Evolutionary conservation across 371 early-diverging fungal species (phyloP).

Genomic region (Chytridium lagenaria): DNA sequence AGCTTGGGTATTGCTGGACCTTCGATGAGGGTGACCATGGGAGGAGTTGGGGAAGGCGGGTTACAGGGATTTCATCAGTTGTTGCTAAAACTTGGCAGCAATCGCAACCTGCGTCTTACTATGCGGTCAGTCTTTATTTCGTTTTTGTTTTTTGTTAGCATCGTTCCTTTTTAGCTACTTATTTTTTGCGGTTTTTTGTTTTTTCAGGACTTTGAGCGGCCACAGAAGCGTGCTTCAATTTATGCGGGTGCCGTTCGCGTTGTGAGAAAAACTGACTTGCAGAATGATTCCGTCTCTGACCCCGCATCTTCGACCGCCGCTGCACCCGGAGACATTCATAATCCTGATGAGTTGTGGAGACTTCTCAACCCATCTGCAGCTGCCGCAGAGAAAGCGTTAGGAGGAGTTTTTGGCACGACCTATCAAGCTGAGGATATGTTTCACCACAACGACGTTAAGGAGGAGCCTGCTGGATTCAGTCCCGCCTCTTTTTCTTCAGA

Average conservation of each 20-base stretch:
- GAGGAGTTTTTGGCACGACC: neutral
- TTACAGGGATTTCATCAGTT: neutral
- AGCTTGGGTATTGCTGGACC: neutral
- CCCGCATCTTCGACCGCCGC: neutral
- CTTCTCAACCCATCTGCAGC: conserved; percentile 11
- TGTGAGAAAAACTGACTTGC: neutral
- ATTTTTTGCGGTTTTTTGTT: neutral
- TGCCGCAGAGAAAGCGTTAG: conserved; percentile 1
- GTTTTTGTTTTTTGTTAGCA: neutral
- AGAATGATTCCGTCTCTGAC: neutral
- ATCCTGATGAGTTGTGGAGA: neutral
- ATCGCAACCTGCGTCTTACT: neutral
- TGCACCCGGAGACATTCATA: neutral
- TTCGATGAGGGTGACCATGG: neutral
- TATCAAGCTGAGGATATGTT: neutral
- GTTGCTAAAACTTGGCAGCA: conserved; percentile 4
- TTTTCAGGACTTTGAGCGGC: neutral
- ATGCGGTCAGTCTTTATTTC: neutral
- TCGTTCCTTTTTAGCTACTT: neutral
- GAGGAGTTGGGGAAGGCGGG: neutral
- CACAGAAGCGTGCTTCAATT: conserved; percentile 10
- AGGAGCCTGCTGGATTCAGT: too few species aligned
- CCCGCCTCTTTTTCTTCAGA: too few species aligned
- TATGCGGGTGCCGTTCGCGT: conserved; percentile 19
- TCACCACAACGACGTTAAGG: too few species aligned